Base-by-base conservation (phyloP, 2,329 filamentous ascomycete species). In the Metarhizium robertsii region DNA sequence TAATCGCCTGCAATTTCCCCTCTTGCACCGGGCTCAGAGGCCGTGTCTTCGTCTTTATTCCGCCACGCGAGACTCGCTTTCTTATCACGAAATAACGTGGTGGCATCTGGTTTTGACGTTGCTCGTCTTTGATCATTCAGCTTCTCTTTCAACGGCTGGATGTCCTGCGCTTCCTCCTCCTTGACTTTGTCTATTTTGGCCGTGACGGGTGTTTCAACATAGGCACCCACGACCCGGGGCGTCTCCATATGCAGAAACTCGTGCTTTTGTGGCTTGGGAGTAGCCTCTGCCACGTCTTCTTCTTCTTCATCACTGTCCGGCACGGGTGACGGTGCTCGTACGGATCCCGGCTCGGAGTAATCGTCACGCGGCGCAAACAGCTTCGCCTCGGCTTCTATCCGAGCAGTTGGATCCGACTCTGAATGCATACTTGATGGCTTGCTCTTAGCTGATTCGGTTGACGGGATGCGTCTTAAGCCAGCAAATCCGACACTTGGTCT, bases 341-440 rank as follows among this genome's bases (percentile, higher is more conserved):
- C 67, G 4, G 80, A 83, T 1, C 79, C 79, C 47, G 71, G 74
- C 61, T 83, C 80, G 1, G 80, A 84, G 46, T 80, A 73, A 57
- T 77, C 79, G 36, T 83, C 79, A 16, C 67, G 61, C 0, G 75
- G 77, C 14, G 78, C 80, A 64, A 84, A 84, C 8, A 84, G 71
- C 51, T 74, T 76, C 68, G 77, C 75, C 66, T 84, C 80, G 10
- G 72, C 76, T 61, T 80, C 75, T 52, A 83, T 81, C 48, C 80
- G 77, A 60, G 79, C 79, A 1, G 74, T 78, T 4, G 80, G 79
- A 58, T 83, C 80, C 14, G 68, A 63, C 55, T 83, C 79, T 0
- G 79, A 81, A 56, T 73, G 69, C 62, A 73, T 66, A 63, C 76
- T 79, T 40, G 72, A 73, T 55, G 72, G 70, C 66, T 80, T 81